Evolutionary conservation across 2,329 filamentous ascomycete genomes (phyloP).

Genomic region (Teratosphaeriaceae sp.): DNA sequence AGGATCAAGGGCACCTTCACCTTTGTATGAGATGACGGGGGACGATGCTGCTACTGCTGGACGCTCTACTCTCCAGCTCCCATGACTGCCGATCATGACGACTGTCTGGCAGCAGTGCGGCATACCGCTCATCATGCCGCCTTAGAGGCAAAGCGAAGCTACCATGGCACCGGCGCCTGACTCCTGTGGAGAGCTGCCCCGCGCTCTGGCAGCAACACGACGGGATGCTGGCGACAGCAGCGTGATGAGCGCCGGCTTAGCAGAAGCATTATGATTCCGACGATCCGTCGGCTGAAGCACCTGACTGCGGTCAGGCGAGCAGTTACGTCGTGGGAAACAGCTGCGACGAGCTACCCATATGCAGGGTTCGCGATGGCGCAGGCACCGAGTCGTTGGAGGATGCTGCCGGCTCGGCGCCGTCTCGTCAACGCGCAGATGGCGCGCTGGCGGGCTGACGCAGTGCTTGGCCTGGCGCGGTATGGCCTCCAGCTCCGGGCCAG

Average conservation of each 20-base stretch:
- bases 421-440: background rate
- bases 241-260: background rate
- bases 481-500: too few relatives aligned
- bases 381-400: background rate
- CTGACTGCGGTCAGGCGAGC: background rate
- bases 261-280: background rate
- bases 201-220: too few relatives aligned
- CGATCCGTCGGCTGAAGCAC: background rate
- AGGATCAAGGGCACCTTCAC: background rate
- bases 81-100: conserved; percentile 9
- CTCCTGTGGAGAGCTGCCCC: conserved; percentile 1
- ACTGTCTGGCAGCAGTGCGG: conserved; percentile 1
- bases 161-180: too few relatives aligned
- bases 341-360: background rate
- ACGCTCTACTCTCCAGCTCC: background rate
- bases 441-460: background rate
- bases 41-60: background rate
- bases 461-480: background rate
- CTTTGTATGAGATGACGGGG: background rate
- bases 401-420: background rate
- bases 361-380: background rate
- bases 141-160: conserved; percentile 5
- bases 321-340: background rate
- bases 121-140: conserved; percentile 3
- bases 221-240: background rate